Conservation (phyloP, 345 rosid genomes). For the Eucalyptus paniculata region DNA sequence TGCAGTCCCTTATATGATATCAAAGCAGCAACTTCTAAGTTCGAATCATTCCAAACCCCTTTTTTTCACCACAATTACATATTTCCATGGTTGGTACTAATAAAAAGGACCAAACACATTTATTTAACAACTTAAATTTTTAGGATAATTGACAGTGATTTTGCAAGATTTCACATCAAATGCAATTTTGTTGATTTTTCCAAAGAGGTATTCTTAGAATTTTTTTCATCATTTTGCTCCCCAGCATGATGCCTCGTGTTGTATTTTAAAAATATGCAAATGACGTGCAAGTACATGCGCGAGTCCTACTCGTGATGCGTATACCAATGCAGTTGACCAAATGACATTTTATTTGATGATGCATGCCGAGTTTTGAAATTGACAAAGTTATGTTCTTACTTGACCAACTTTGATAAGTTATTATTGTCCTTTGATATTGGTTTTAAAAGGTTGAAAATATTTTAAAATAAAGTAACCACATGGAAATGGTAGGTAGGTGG, state of each 20-base stretch:
- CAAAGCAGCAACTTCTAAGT: fast-evolving
- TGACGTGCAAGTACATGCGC: not conserved
- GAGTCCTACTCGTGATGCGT: not conserved
- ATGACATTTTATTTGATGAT: not conserved
- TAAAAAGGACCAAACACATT: fast-evolving
- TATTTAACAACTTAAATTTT: too few species aligned
- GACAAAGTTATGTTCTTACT: not conserved
- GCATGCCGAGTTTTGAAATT: not conserved
- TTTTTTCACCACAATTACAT: not conserved
- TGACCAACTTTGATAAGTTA: not conserved
- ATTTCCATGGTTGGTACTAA: too few species aligned
- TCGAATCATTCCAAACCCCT: too few species aligned
- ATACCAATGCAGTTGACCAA: not conserved
- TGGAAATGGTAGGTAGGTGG: too few species aligned
- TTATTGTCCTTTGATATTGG: not conserved
- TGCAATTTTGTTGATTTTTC: not conserved
- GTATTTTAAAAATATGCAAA: not conserved
- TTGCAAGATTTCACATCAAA: not conserved
- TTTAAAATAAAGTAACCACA: too few species aligned
- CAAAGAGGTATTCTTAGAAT: not conserved
- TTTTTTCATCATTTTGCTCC: not conserved
- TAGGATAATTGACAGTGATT: too few species aligned
- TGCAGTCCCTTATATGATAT: too few species aligned
- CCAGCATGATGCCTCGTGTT: not conserved
- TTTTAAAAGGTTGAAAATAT: not conserved